Percentiles rank a stretch among this genome's conserved stretches.
phyloP scores from a whole-genome alignment of 2,329 filamentous ascomycete species.

The Paracamarosporium sp. region DNA sequence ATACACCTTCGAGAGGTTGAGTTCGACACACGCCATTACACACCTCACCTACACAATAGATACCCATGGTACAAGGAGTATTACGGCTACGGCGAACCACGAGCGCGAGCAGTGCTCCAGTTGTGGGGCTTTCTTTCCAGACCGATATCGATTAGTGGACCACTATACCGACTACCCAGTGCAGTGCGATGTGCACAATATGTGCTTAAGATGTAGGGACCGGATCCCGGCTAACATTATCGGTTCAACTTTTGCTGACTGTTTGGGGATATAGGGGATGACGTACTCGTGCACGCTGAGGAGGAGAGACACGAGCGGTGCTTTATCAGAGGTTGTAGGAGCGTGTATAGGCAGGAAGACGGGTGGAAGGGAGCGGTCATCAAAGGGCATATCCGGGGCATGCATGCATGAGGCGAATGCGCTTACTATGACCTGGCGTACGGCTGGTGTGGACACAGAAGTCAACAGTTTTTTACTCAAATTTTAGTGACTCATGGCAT shows the following conservation, averaged over 20 bases:
- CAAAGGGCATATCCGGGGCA: constrained; percentile 20
- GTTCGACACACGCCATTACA: constrained; percentile 19
- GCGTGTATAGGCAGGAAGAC: constrained; percentile 22
- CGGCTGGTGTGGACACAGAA: background rate
- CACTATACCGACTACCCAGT: constrained; percentile 21
- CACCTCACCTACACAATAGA: constrained; percentile 19
- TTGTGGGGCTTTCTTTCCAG: constrained; percentile 25
- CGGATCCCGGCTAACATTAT: background rate
- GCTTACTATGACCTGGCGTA: background rate
- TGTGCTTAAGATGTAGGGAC: constrained; percentile 20
- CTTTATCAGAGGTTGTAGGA: constrained; percentile 27
- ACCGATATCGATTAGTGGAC: constrained; percentile 10
- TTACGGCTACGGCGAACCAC: constrained; percentile 25
- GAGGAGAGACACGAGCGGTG: constrained; percentile 24
- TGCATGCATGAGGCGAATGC: constrained; percentile 5
- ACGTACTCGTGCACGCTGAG: constrained; percentile 21
- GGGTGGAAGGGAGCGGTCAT: constrained; percentile 22
- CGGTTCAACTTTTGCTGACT: background rate
- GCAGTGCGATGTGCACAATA: constrained; percentile 23
- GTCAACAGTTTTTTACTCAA: background rate
- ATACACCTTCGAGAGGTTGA: constrained; percentile 16
- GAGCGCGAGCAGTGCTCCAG: constrained; percentile 27
- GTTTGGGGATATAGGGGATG: constrained; percentile 11
- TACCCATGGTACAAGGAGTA: constrained; percentile 12
- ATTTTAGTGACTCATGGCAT: no score